These are phyloP conservation scores for Onygenales sp. DNA, from an alignment of 2,329 filamentous ascomycete species.

Conservation along the genomic window DNA sequence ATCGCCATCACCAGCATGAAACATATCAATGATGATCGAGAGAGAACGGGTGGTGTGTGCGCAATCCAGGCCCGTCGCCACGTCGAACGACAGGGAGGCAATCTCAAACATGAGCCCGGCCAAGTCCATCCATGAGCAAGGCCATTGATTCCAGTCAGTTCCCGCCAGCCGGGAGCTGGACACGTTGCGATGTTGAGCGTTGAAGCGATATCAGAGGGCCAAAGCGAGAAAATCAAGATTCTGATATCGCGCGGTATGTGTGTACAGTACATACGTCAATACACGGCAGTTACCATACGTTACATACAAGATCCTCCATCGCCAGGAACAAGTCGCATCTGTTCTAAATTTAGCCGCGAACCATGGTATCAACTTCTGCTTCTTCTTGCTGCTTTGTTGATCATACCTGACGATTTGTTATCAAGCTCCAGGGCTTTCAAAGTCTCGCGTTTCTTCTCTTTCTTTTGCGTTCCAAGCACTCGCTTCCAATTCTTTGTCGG, in stretches of 20 bases:
- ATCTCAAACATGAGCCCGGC: background rate
- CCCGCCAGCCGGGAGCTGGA: background rate
- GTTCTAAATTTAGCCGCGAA: background rate
- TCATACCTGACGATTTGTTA: background rate
- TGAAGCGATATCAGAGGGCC: background rate
- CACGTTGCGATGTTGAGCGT: background rate
- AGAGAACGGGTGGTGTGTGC: slow-evolving; percentile 1
- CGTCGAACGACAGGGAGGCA: background rate
- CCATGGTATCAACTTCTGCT: background rate
- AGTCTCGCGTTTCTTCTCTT: background rate
- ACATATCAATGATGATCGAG: background rate
- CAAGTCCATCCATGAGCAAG: background rate
- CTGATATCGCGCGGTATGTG: background rate
- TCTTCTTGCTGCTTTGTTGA: background rate
- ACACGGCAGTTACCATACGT: background rate
- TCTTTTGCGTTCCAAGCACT: background rate
- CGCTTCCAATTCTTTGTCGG: background rate
- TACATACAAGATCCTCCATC: background rate
- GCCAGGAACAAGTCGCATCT: background rate
- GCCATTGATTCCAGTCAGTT: background rate
- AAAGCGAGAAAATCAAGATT: background rate
- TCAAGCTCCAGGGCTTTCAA: background rate
- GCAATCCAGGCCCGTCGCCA: background rate
- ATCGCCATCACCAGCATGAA: background rate
- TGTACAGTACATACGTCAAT: background rate